phyloP scores from a whole-genome alignment of 352 stramenopile genomes.

The Globisporangium splendens region DNA sequence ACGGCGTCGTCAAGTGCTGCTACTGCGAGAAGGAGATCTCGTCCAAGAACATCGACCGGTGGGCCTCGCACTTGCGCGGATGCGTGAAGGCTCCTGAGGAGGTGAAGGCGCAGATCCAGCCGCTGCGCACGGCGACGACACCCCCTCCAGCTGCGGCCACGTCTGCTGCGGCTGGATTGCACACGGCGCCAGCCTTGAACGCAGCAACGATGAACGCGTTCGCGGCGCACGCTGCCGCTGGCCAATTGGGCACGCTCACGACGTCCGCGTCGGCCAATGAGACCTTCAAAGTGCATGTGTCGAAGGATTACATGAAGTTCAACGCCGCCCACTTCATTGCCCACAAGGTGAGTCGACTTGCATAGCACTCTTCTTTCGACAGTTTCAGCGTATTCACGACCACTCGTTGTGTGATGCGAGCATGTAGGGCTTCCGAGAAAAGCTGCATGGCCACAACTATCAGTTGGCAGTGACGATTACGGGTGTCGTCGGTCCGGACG shows the following conservation, averaged over 20 bases:
- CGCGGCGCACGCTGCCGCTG: conserved; percentile 8
- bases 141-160: not conserved
- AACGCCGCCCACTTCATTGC: conserved; percentile 89
- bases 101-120: conserved; percentile 75
- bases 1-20: conserved; percentile 69
- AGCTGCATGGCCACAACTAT: conserved; percentile 98
- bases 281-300: conserved; percentile 86
- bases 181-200: conserved; percentile 1
- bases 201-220: conserved; percentile 7
- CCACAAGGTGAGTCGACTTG: conserved; percentile 62
- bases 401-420: not conserved
- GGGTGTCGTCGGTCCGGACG: conserved; percentile 85
- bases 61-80: conserved; percentile 74
- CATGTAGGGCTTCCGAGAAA: conserved; percentile 91
- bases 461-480: conserved; percentile 90
- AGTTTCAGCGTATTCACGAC: too few species aligned
- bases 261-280: conserved; percentile 52
- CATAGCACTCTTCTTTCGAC: not conserved
- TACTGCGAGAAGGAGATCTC: conserved; percentile 86
- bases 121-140: conserved; percentile 21
- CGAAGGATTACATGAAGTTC: conserved; percentile 92
- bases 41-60: conserved; percentile 80
- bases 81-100: conserved; percentile 77
- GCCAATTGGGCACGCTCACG: conserved; percentile 13
- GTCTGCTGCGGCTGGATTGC: conserved; percentile 2